Evolutionary conservation across 306 rosid species (phyloP).

Genomic region (Arachis hypogaea): DNA sequence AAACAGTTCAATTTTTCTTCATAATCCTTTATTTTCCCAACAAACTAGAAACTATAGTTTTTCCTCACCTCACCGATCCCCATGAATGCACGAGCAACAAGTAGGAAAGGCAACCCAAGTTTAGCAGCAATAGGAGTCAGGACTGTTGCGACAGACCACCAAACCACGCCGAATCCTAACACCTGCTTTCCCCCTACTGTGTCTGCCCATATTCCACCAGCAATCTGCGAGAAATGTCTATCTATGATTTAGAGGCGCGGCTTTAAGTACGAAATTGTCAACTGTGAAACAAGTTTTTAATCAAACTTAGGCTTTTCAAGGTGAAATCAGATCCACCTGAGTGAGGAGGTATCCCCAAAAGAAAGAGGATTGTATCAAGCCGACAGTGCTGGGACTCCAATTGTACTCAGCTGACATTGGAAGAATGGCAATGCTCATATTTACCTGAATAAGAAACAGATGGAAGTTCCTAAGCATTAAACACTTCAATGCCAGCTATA

Average conservation of each 20-base stretch:
- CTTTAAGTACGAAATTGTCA: constrained; percentile 23
- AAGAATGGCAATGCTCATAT: constrained; percentile 99
- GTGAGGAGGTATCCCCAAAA: constrained; percentile 99
- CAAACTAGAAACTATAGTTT: constrained; percentile 19
- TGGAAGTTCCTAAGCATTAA: constrained; percentile 25
- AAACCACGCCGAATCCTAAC: constrained; percentile 86
- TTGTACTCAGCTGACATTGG: constrained; percentile 96
- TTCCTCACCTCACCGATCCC: constrained; percentile 90
- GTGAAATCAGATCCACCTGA: constrained; percentile 59
- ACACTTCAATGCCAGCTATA: constrained; percentile 12
- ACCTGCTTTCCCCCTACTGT: constrained; percentile 93
- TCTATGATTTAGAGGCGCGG: constrained; percentile 38
- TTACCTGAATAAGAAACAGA: constrained; percentile 63
- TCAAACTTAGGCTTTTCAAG: constrained; percentile 6
- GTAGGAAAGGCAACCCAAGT: constrained; percentile 88
- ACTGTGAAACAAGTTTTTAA: constrained; percentile 20
- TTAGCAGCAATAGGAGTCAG: constrained; percentile 96
- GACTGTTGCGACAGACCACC: constrained; percentile 93
- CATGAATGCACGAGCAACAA: constrained; percentile 92
- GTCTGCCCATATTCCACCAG: constrained; percentile 99
- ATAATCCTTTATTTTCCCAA: constrained; percentile 3
- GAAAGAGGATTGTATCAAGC: constrained; percentile 94
- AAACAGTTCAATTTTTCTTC: constrained; percentile 23
- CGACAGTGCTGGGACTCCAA: constrained; percentile 93
- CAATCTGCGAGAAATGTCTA: constrained; percentile 69